Base-by-base conservation (phyloP, 2,329 filamentous ascomycete genomes). In the Monilinia laxa region DNA sequence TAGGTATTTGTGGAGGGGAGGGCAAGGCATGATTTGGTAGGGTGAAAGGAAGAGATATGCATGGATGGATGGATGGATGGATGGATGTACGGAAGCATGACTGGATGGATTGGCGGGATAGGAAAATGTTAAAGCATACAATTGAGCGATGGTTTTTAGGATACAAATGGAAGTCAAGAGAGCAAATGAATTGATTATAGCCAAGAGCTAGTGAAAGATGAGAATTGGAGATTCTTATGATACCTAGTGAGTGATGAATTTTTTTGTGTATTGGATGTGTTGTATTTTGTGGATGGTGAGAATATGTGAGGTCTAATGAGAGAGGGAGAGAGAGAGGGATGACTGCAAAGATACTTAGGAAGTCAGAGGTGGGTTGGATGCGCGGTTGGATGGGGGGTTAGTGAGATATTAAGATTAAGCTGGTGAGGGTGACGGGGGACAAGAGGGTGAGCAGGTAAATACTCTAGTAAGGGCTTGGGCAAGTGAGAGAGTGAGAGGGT, bases 61-160 rank as follows among this genome's bases (percentile, higher is more conserved):
- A 60, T 51, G 45, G 58, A 38, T 62, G 58, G 58, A 62, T 62
- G 45, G 6, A 51, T 45, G 45, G 42, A 28, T 59, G 56, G 14
- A 25, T 25, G 54, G 35, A 42, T 25, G 54, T n/a, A 31, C 7
- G 25, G 42, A 60, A 49, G 42, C 25, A 49, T 20, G 47, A 23
- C 6, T 31, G 42, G 42, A 49, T 42, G 31, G 47, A 49, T 49
- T 11, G 20, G 45, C 25, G 31, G 23, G 23, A 35, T 60, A 35
- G 12, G 57, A 28, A 49, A 16, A 28, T 47, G n/a, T 9, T 25
- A 40, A 60, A 38, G 57, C 57, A 60, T 45, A 45, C 42, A 45
- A 45, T 14, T 4, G 1, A 45, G 14, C 42, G 14, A 45, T 45
- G 42, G 42, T 45, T 45, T 16, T 16, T 45, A 45, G 42, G 42